Conservation (phyloP, 345 rosid genomes). For the Dipteronia sinensis region DNA sequence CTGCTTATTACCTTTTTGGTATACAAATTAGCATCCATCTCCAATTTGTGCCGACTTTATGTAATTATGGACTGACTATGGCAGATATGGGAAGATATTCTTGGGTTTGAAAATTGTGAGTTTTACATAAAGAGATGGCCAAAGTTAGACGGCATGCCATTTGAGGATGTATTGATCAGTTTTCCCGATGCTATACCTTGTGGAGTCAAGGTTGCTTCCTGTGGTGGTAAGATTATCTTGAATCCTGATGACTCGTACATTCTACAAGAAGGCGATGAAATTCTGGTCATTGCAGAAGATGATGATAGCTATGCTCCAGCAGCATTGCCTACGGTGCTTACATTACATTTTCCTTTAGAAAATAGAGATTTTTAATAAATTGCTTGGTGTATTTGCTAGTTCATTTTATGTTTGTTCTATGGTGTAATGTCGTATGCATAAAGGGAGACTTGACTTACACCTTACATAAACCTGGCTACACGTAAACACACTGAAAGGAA, state of each 20-base stretch:
- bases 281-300: constrained; percentile 83
- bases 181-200: constrained; percentile 82
- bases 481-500: constrained; percentile 7
- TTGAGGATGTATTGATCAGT: constrained; percentile 71
- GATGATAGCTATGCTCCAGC: constrained; percentile 70
- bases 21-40: background rate
- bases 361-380: constrained; percentile 18
- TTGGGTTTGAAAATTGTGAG: constrained; percentile 79
- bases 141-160: constrained; percentile 61
- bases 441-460: constrained; percentile 10
- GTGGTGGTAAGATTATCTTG: constrained; percentile 66
- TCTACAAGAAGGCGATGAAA: constrained; percentile 74
- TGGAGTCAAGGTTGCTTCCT: constrained; percentile 71
- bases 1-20: background rate
- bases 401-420: background rate
- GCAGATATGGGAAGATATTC: constrained; percentile 82
- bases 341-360: constrained; percentile 37
- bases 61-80: constrained; percentile 25
- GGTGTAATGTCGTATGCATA: constrained; percentile 3
- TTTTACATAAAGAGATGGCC: constrained; percentile 76
- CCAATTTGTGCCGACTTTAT: constrained; percentile 4
- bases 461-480: constrained; percentile 16
- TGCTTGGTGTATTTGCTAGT: constrained; percentile 1
- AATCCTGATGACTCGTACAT: constrained; percentile 69
- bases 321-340: constrained; percentile 67